Conservation (phyloP, 768 basidiomycete genomes). For the Rhodocollybia butyracea region DNA sequence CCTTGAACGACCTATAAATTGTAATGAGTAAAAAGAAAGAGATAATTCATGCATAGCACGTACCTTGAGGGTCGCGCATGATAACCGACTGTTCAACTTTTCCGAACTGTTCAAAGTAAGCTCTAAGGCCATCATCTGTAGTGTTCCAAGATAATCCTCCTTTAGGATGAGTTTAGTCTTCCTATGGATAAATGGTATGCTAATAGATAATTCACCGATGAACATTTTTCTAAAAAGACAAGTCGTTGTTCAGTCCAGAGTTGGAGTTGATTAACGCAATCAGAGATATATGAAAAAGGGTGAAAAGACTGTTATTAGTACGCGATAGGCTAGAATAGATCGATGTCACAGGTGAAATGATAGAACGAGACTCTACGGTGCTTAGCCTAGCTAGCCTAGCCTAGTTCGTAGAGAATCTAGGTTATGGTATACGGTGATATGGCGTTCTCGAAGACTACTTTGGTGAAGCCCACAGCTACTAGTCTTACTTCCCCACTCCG, state of each 20-base stretch:
- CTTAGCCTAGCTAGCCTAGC: slow-evolving; percentile 64
- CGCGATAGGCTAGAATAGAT: slow-evolving; percentile 69
- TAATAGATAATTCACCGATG: slow-evolving; percentile 99
- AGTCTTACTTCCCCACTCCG: too few species aligned
- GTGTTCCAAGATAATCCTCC: slow-evolving; percentile 42
- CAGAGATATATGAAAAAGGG: slow-evolving; percentile 27
- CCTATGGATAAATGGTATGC: slow-evolving; percentile 82
- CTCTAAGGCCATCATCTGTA: slow-evolving; percentile 65
- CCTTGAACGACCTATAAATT: too few species aligned
- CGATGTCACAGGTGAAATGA: slow-evolving; percentile 54
- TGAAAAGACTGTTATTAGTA: slow-evolving; percentile 70
- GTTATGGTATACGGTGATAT: slow-evolving; percentile 17
- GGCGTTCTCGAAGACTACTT: slow-evolving; percentile 3
- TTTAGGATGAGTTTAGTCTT: slow-evolving; percentile 26
- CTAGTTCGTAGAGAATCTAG: slow-evolving; percentile 63
- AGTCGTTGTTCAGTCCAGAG: too few species aligned
- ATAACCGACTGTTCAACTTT: slow-evolving; percentile 97
- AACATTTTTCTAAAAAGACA: slow-evolving; percentile 99
- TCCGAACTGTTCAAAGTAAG: slow-evolving; percentile 95
- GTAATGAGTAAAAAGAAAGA: too few species aligned
- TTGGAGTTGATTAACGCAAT: slow-evolving; percentile 21
- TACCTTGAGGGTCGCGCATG: slow-evolving; percentile 94
- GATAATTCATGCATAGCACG: too few species aligned
- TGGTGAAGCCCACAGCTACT: not conserved
- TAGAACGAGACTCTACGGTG: slow-evolving; percentile 73